A percentile compares a stretch with the other conserved stretches of the same genome.
These are phyloP conservation scores for Trapa bicornis DNA, from an alignment of 345 rosid genomes.

Conservation along the genomic window DNA sequence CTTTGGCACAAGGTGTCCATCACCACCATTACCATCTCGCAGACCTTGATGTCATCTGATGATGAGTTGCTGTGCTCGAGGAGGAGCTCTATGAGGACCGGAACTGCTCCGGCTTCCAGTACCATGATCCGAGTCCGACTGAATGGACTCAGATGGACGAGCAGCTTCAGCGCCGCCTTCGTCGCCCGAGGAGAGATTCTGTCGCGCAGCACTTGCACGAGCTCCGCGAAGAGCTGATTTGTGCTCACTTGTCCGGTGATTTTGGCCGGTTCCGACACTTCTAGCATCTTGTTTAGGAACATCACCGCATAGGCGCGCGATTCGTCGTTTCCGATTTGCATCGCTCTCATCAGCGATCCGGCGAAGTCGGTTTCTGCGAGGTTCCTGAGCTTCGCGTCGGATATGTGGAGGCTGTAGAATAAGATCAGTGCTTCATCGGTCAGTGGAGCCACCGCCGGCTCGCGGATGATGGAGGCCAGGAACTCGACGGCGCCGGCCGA, in stretches of 20 bases:
- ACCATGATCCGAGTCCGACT: conserved; percentile 65
- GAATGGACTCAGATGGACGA: conserved; percentile 39
- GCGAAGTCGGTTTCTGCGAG: conserved; percentile 33
- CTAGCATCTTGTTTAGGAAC: conserved; percentile 29
- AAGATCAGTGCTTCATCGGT: conserved; percentile 54
- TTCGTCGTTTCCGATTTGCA: conserved; percentile 33
- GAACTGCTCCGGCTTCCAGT: conserved; percentile 43
- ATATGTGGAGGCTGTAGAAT: conserved; percentile 46
- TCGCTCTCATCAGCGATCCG: conserved; percentile 34
- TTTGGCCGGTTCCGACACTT: conserved; percentile 48
- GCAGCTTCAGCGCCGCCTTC: conserved; percentile 42
- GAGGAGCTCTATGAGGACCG: conserved; percentile 48
- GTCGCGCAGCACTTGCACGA: conserved; percentile 35
- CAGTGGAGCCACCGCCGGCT: neutral
- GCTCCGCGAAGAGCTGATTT: conserved; percentile 30
- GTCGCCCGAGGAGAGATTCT: conserved; percentile 48
- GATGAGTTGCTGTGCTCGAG: conserved; percentile 22
- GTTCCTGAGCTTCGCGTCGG: conserved; percentile 47
- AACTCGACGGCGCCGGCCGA: conserved; percentile 63
- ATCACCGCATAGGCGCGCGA: conserved; percentile 41
- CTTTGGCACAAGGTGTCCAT: conserved; percentile 50
- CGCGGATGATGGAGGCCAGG: conserved; percentile 28
- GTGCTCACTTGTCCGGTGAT: conserved; percentile 22
- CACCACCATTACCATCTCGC: conserved; percentile 37
- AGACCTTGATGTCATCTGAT: conserved; percentile 28